phyloP scores from a whole-genome alignment of 805 yeast species.

The Priceomyces haplophilus region DNA sequence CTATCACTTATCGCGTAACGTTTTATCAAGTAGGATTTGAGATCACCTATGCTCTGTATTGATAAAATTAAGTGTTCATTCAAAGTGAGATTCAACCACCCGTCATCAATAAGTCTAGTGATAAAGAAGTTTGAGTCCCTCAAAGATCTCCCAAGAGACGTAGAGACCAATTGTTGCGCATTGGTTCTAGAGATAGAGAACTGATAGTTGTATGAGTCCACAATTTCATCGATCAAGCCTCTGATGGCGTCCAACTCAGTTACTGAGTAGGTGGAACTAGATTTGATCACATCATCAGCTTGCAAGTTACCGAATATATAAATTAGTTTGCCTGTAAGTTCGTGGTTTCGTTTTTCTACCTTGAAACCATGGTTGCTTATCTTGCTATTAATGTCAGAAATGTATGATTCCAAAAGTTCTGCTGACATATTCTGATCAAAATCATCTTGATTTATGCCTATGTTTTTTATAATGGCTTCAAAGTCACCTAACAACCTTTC shows the following conservation, averaged over 20 bases:
- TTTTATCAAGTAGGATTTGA: constrained; percentile 42
- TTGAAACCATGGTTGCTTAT: constrained; percentile 41
- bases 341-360: constrained; percentile 39
- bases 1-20: constrained; percentile 35
- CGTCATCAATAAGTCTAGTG: constrained; percentile 41
- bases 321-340: constrained; percentile 26
- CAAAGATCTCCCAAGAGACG: constrained; percentile 23
- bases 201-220: constrained; percentile 36
- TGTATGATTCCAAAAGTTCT: constrained; percentile 13
- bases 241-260: constrained; percentile 44
- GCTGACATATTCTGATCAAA: constrained; percentile 1
- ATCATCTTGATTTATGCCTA: constrained; percentile 4
- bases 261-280: constrained; percentile 31
- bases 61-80: constrained; percentile 37
- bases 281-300: constrained; percentile 40
- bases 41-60: constrained; percentile 44
- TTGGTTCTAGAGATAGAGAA: constrained; percentile 34
- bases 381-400: constrained; percentile 28
- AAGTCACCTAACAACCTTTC: constrained; percentile 22
- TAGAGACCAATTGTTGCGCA: constrained; percentile 30
- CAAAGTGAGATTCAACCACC: constrained; percentile 47
- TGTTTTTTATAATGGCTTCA: constrained; percentile 11
- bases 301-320: constrained; percentile 42
- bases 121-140: constrained; percentile 41
- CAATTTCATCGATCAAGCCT: constrained; percentile 43